Percentiles rank a stretch among this genome's conserved stretches.
These are phyloP conservation scores for Pseudozyma tsukubaensis DNA, from an alignment of 1,284 basidiomycete species.

Conservation along the genomic window DNA sequence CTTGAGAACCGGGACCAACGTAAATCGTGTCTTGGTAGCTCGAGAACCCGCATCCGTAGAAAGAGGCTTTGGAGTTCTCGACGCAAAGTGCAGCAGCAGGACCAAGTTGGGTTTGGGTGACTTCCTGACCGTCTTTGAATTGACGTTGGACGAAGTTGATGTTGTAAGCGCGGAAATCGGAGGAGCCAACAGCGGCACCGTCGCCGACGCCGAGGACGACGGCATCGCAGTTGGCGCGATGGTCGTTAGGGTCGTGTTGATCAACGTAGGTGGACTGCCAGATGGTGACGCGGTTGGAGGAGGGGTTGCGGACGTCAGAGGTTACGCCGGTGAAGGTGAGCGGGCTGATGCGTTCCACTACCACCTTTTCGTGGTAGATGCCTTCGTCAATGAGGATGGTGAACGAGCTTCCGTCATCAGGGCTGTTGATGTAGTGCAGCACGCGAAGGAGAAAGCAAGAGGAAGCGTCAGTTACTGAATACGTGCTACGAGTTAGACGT, in stretches of 20 bases:
- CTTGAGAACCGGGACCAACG: conserved; percentile 10
- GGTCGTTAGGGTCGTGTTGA: conserved; percentile 16
- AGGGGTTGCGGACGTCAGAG: neutral
- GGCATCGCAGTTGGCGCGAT: conserved; percentile 31
- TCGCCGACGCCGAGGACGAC: conserved; percentile 28
- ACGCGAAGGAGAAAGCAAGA: neutral
- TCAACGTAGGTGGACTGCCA: conserved; percentile 47
- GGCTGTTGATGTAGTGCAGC: too few relatives aligned
- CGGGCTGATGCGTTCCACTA: conserved; percentile 23
- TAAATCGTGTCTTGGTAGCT: conserved; percentile 44
- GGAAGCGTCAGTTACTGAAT: neutral
- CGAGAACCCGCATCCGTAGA: conserved; percentile 35
- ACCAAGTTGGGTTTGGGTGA: conserved; percentile 34
- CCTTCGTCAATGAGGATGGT: conserved; percentile 39
- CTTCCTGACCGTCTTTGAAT: conserved; percentile 13
- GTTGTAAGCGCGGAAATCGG: conserved; percentile 48
- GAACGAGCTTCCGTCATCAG: conserved; percentile 19
- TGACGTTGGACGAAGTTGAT: conserved; percentile 38
- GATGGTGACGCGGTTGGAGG: conserved; percentile 23
- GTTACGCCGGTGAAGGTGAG: conserved; percentile 34
- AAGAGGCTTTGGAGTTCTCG: conserved; percentile 21
- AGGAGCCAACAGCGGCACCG: conserved; percentile 3
- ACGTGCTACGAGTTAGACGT: neutral
- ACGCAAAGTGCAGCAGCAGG: conserved; percentile 39
- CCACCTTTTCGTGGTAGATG: conserved; percentile 33